Conservation (phyloP, 176 grass and related monocot species). For the Aegilops tauschii region DNA sequence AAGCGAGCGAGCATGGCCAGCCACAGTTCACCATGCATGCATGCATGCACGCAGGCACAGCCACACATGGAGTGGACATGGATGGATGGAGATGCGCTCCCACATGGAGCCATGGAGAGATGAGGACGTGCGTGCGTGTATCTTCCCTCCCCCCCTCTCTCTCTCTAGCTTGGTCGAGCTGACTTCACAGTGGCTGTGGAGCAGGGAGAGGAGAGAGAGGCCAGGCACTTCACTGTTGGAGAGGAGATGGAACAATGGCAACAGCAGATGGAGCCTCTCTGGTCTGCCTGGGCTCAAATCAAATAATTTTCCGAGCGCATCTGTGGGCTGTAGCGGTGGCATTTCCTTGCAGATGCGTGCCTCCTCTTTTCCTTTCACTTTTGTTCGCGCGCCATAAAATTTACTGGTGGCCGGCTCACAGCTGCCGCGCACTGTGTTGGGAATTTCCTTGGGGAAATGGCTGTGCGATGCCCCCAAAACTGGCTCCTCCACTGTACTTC, state of each 20-base stretch:
- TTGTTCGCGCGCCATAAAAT: background rate
- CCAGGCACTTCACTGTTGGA: conserved; percentile 17
- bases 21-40: background rate
- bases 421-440: background rate
- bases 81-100: background rate
- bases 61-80: background rate
- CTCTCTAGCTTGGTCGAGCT: conserved; percentile 24
- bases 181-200: conserved; percentile 34
- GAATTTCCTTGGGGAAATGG: background rate
- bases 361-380: background rate
- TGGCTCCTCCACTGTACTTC: background rate
- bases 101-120: background rate
- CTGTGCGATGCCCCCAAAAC: background rate
- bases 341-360: background rate
- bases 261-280: background rate
- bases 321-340: background rate
- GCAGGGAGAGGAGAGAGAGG: background rate
- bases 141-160: background rate
- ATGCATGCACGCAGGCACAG: background rate
- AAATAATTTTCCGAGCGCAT: background rate
- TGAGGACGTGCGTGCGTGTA: no score
- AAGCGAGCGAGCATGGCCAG: background rate
- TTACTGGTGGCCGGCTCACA: background rate
- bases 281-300: background rate
- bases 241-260: conserved; percentile 31